phyloP scores from a whole-genome alignment of 305 asterid species.

The Vinca major region DNA sequence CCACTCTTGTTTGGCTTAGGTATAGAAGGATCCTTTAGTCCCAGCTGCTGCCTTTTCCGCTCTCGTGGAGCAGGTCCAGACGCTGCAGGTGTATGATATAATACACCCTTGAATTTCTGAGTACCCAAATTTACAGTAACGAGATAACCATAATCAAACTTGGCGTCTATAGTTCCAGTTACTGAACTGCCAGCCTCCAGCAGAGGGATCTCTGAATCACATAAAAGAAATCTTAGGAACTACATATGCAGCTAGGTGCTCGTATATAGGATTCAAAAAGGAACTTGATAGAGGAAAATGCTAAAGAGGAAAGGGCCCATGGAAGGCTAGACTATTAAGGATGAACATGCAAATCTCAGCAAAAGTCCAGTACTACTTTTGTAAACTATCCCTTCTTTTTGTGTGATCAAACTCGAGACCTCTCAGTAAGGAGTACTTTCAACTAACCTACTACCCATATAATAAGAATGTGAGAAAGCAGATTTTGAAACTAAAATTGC shows the following conservation, averaged over 20 bases:
- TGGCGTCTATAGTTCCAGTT: constrained; percentile 77
- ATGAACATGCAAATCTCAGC: background rate
- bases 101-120: constrained; percentile 65
- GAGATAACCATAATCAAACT: constrained; percentile 82
- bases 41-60: constrained; percentile 45
- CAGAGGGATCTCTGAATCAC: constrained; percentile 38
- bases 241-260: background rate
- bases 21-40: constrained; percentile 51
- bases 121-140: constrained; percentile 59
- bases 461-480: background rate
- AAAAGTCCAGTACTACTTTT: background rate
- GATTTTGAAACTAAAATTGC: background rate
- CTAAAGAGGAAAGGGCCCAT: background rate
- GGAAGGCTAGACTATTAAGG: background rate
- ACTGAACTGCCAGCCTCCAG: constrained; percentile 53
- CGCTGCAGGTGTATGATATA: constrained; percentile 48
- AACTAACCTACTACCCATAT: too few relatives aligned
- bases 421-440: too few relatives aligned
- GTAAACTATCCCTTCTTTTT: background rate
- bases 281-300: background rate
- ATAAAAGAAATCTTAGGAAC: constrained; percentile 1
- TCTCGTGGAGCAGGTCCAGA: constrained; percentile 28
- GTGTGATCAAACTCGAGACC: too few relatives aligned
- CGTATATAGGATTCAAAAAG: background rate
- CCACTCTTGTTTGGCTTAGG: constrained; percentile 79